Conservation (phyloP, 2,329 filamentous ascomycete genomes). For the Neofusicoccum sp. region DNA sequence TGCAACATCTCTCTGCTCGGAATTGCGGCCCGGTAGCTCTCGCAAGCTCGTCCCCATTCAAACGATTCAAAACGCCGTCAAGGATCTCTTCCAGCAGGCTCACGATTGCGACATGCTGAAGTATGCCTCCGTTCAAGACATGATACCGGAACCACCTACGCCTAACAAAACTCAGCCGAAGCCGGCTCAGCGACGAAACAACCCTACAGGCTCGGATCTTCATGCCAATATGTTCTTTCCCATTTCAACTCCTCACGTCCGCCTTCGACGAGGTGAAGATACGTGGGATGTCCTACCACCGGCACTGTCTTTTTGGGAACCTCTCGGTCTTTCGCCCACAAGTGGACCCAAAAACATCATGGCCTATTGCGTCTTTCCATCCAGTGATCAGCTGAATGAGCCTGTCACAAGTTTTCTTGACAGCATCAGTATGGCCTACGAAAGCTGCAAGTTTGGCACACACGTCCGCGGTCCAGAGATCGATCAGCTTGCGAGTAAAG, state of each 20-base stretch:
- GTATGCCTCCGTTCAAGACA: constrained; percentile 46
- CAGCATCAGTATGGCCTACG: constrained; percentile 71
- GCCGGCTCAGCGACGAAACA: constrained; percentile 32
- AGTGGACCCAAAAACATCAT: constrained; percentile 72
- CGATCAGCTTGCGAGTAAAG: constrained; percentile 34
- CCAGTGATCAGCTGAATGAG: constrained; percentile 63
- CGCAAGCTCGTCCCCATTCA: constrained; percentile 9
- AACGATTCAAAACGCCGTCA: constrained; percentile 20
- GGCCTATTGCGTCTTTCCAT: constrained; percentile 71
- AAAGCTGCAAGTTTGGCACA: constrained; percentile 70
- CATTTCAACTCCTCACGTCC: constrained; percentile 65
- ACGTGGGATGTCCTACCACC: constrained; percentile 74
- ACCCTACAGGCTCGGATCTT: constrained; percentile 28
- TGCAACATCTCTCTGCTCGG: neutral
- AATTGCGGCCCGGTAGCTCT: neutral
- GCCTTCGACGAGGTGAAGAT: constrained; percentile 69
- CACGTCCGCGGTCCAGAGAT: constrained; percentile 53
- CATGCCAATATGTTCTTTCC: constrained; percentile 18
- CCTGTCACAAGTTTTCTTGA: constrained; percentile 67
- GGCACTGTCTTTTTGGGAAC: constrained; percentile 79
- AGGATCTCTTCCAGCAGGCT: constrained; percentile 35
- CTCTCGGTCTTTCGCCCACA: constrained; percentile 71
- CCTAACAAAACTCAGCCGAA: constrained; percentile 36
- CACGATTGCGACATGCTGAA: constrained; percentile 35
- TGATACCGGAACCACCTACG: constrained; percentile 33